Evolutionary conservation across 2,329 filamentous ascomycete species (phyloP).

Genomic region (Monosporascus sp.): DNA sequence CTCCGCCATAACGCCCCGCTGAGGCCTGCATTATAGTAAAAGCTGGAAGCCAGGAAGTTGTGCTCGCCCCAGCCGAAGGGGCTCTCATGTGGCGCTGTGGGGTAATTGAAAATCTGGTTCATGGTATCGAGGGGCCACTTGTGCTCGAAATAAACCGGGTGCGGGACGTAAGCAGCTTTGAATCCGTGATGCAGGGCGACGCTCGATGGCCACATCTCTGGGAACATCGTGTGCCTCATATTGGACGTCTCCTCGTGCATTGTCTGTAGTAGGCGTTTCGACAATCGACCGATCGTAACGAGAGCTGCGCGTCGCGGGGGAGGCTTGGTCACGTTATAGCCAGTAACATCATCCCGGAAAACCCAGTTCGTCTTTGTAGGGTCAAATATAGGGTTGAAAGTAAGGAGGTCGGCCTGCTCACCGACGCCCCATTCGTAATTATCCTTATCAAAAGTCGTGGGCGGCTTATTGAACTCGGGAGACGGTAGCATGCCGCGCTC

Average conservation of each 20-base stretch:
- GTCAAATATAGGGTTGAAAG: constrained; percentile 56
- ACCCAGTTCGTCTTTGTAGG: constrained; percentile 53
- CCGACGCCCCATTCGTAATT: constrained; percentile 55
- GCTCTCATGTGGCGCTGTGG: constrained; percentile 44
- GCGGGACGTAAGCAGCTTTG: not conserved
- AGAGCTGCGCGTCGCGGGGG: constrained; percentile 54
- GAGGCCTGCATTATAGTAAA: constrained; percentile 62
- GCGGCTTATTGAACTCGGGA: constrained; percentile 54
- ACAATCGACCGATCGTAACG: constrained; percentile 50
- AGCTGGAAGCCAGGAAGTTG: constrained; percentile 61
- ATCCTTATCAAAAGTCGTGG: constrained; percentile 58
- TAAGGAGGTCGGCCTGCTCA: constrained; percentile 55
- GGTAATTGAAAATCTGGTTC: constrained; percentile 59
- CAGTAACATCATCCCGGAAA: constrained; percentile 50
- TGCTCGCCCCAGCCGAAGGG: constrained; percentile 58
- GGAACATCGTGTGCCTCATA: constrained; percentile 51
- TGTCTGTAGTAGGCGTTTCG: constrained; percentile 44
- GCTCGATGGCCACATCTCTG: constrained; percentile 45
- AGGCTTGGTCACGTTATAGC: constrained; percentile 45
- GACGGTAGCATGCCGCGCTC: constrained; percentile 48
- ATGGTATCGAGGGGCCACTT: constrained; percentile 53
- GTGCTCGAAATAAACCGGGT: constrained; percentile 53
- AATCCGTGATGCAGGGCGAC: not conserved
- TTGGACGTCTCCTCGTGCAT: constrained; percentile 53
- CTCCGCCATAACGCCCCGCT: constrained; percentile 56